Evolutionary conservation across 306 rosid species (phyloP).

Genomic region (Ormosia semicastrata): DNA sequence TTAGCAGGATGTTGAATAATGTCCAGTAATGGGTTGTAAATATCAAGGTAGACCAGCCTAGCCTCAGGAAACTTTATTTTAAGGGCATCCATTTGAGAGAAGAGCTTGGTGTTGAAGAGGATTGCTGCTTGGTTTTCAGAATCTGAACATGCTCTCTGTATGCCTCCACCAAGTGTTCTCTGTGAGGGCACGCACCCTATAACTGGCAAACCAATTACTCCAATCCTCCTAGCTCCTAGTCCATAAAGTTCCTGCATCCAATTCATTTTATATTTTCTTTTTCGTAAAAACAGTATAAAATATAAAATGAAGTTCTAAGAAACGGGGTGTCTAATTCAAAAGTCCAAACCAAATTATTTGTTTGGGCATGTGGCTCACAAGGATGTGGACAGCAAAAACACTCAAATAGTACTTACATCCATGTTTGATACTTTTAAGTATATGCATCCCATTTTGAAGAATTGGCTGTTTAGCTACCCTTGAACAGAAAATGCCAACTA

Average conservation of each 20-base stretch:
- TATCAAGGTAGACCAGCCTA: constrained; percentile 60
- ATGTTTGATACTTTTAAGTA: background rate
- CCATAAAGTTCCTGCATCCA: constrained; percentile 54
- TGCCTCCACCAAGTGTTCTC: constrained; percentile 59
- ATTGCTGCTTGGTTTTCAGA: constrained; percentile 49
- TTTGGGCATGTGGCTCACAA: background rate
- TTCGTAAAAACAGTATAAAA: background rate
- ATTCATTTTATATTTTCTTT: background rate
- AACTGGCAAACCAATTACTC: constrained; percentile 47
- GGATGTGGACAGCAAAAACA: background rate
- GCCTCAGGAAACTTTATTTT: constrained; percentile 38
- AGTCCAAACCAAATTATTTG: background rate
- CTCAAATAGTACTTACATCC: background rate
- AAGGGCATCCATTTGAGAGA: constrained; percentile 34
- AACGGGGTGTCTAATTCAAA: background rate
- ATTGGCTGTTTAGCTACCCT: background rate
- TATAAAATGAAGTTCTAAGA: background rate
- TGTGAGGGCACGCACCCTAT: constrained; percentile 74
- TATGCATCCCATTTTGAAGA: background rate
- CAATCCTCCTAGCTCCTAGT: constrained; percentile 68
- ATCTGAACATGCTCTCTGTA: constrained; percentile 42
- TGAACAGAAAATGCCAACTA: background rate
- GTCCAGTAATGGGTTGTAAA: constrained; percentile 35
- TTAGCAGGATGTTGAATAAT: constrained; percentile 48
- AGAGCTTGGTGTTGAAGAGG: constrained; percentile 65